phyloP scores from a whole-genome alignment of 192 early-diverging fungal species.

The Kappamyces sp. region DNA sequence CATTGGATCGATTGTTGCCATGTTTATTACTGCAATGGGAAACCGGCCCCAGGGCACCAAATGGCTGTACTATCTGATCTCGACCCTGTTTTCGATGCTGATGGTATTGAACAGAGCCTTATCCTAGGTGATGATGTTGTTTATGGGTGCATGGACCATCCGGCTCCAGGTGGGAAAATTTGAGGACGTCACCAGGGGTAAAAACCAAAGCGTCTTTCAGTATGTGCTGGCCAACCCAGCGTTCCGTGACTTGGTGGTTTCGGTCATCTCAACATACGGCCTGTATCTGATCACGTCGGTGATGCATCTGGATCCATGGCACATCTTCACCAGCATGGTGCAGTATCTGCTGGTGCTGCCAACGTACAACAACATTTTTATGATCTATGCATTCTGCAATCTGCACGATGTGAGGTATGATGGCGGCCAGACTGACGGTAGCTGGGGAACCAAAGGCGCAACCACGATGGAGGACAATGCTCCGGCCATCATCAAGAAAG shows the following conservation, averaged over 20 bases:
- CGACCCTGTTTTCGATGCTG: slow-evolving; percentile 34
- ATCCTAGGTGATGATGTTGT: slow-evolving; percentile 27
- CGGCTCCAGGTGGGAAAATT: slow-evolving; percentile 14
- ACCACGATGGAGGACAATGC: slow-evolving; percentile 24
- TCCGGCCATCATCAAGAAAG: slow-evolving; percentile 17
- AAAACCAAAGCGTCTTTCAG: slow-evolving; percentile 16
- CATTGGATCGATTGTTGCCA: background rate
- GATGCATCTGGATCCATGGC: slow-evolving; percentile 50
- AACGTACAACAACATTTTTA: slow-evolving; percentile 43
- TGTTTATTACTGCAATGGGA: slow-evolving; percentile 47
- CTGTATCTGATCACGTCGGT: slow-evolving; percentile 41
- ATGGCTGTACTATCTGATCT: slow-evolving; percentile 30
- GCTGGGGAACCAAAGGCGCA: slow-evolving; percentile 64
- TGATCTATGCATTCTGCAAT: slow-evolving; percentile 53
- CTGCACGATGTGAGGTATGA: slow-evolving; percentile 42
- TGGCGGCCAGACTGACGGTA: slow-evolving; percentile 6
- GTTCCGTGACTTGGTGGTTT: slow-evolving; percentile 39
- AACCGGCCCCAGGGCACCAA: slow-evolving; percentile 55
- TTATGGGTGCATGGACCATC: slow-evolving; percentile 29
- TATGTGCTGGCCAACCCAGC: slow-evolving; percentile 23
- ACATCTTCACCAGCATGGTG: slow-evolving; percentile 40
- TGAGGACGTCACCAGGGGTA: slow-evolving; percentile 17
- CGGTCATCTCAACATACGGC: slow-evolving; percentile 40
- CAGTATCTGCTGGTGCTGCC: slow-evolving; percentile 47
- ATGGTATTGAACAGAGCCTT: slow-evolving; percentile 13